Conservation (phyloP, 345 rosid species). For the Eutrema heterophyllum region DNA sequence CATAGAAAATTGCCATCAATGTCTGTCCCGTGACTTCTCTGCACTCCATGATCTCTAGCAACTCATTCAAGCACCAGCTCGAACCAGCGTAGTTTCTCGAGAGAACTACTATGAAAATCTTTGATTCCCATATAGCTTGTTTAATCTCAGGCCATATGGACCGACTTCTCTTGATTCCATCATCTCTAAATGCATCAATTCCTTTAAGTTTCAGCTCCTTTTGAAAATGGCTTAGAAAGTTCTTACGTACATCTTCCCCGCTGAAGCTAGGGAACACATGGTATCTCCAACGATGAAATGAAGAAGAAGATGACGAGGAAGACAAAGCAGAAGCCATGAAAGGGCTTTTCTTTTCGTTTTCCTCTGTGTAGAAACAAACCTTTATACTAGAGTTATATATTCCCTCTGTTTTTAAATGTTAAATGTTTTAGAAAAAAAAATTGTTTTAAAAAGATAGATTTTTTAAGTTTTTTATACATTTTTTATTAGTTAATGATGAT, state of each 20-base stretch:
- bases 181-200: background rate
- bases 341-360: background rate
- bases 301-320: background rate
- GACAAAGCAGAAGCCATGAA: background rate
- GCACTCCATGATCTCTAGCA: constrained; percentile 2
- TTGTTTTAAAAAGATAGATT: no score
- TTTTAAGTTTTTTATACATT: no score
- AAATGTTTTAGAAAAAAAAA: no score
- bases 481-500: no score
- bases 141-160: background rate
- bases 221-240: background rate
- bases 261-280: constrained; percentile 11
- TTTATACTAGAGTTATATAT: no score
- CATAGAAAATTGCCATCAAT: background rate
- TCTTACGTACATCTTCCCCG: constrained; percentile 12
- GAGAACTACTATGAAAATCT: background rate
- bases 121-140: constrained; percentile 6
- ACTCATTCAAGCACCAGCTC: background rate
- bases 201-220: constrained; percentile 6
- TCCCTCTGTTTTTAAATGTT: no score
- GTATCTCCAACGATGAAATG: background rate
- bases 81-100: constrained; percentile 1
- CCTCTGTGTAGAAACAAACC: background rate
- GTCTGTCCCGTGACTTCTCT: background rate
- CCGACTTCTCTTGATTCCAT: background rate